Evolutionary conservation across 140 eudicot genomes (phyloP), one percentile per base, ranked within the genome.

Genomic region (Bidens hawaiensis): DNA sequence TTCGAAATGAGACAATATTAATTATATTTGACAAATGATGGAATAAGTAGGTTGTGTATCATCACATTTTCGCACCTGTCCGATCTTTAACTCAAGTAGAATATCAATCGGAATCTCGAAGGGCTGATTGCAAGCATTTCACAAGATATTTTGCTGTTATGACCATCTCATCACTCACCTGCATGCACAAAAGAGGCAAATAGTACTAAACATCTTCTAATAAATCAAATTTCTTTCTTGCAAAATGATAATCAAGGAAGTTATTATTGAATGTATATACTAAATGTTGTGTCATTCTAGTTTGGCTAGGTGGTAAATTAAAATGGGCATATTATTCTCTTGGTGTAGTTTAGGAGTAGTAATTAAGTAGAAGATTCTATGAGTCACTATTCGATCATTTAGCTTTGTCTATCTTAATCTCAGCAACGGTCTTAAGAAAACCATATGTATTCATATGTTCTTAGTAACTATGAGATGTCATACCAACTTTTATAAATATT

Each of bases 161-260:
- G 25, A 61, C 48, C 56, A 36, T 26, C 25, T 62, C 64, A 5
- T 71, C 64, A 62, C 36, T 26, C 76, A 71, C 62, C 76, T 71
- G 47, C 76, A 71, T 22, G 49, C 24, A 40, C 4, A 12, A 25
- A 13, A 18, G 11, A 61, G 13, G 30, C 18, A 46, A 36, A 22
- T 5, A 14, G 8, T 27, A 24, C 30, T 4, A 1, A 23, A 51
- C 13, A 19, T 4, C 59, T 25, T 51, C 13, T 51, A 5, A 24
- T 12, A 4, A 49, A 48, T 21, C 5, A 41, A 33, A 33, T 4
- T 33, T 1, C 41, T 34, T 42, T n/a, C n/a, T n/a, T n/a, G n/a
- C n/a, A n/a, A n/a, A n/a, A n/a, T n/a, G n/a, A n/a, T n/a, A n/a
- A n/a, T n/a, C 13, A 42, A n/a, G 6, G 18, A 42, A 42, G 48